Evolutionary conservation across 2,329 filamentous ascomycete species (phyloP).

Genomic region (Emergomyces orientalis): DNA sequence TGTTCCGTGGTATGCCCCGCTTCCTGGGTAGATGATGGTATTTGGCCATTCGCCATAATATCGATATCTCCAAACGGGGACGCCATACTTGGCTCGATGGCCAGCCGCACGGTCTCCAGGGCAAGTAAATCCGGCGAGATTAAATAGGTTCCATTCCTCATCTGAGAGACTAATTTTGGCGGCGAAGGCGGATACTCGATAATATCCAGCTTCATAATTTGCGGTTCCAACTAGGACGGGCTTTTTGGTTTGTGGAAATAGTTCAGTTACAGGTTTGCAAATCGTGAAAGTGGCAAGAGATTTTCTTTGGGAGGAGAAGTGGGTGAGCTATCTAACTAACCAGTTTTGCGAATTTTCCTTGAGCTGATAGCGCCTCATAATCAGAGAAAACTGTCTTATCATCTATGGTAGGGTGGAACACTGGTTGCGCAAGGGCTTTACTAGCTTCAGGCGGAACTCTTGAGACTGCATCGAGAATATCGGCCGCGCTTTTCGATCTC

Average conservation of each 20-base stretch:
- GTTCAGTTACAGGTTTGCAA: neutral
- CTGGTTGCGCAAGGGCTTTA: constrained; percentile 15
- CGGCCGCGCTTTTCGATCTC: constrained; percentile 8
- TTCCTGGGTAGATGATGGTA: constrained; percentile 15
- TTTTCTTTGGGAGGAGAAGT: too few species aligned
- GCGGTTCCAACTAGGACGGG: constrained; percentile 32
- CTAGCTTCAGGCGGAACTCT: constrained; percentile 10
- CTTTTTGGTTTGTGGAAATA: neutral
- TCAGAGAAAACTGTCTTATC: constrained; percentile 32
- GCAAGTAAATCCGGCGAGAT: constrained; percentile 22
- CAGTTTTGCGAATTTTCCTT: constrained; percentile 31
- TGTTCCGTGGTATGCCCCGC: constrained; percentile 18
- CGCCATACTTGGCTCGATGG: constrained; percentile 12
- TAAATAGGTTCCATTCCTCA: constrained; percentile 14
- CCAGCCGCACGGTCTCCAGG: constrained; percentile 15
- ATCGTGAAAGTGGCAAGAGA: neutral
- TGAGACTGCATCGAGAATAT: constrained; percentile 8
- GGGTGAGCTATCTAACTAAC: constrained; percentile 13
- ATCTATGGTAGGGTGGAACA: constrained; percentile 36
- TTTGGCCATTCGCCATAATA: constrained; percentile 25
- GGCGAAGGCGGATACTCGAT: constrained; percentile 17
- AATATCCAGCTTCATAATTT: constrained; percentile 21
- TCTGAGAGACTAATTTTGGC: constrained; percentile 14
- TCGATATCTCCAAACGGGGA: constrained; percentile 23
- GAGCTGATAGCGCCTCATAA: constrained; percentile 25